phyloP scores from a whole-genome alignment of 192 early-diverging fungal species.

The Thamnidium elegans region DNA sequence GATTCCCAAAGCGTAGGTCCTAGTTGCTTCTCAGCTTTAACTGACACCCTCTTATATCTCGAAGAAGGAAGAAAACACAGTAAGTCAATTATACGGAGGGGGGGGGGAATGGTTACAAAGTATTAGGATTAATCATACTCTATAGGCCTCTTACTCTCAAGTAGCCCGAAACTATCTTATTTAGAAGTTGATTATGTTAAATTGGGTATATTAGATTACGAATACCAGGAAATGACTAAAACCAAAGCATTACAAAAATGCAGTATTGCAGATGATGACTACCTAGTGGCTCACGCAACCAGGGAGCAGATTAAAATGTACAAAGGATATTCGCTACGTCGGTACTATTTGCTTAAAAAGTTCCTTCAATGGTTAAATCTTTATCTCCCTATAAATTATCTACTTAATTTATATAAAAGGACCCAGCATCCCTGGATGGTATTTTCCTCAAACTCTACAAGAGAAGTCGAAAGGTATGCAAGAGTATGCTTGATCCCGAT shows the following conservation, averaged over 20 bases:
- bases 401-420: too few species aligned
- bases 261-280: neutral
- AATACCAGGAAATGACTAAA: neutral
- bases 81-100: neutral
- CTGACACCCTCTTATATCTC: neutral
- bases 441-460: too few species aligned
- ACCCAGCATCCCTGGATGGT: too few species aligned
- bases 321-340: neutral
- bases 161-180: slow-evolving; percentile 8
- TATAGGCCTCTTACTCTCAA: neutral
- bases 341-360: neutral
- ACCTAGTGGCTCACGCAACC: neutral
- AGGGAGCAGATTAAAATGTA: too few species aligned
- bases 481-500: slow-evolving; percentile 4
- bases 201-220: neutral
- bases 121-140: too few species aligned
- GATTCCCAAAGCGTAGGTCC: neutral
- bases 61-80: neutral
- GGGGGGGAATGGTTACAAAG: too few species aligned
- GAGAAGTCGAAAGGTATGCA: too few species aligned
- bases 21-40: neutral
- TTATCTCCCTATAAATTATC: too few species aligned
- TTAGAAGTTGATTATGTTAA: neutral
- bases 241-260: slow-evolving; percentile 1
- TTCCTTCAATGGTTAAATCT: too few species aligned